Evolutionary conservation across 208 protist species (phyloP).

Genomic region (Angomonas deanei): DNA sequence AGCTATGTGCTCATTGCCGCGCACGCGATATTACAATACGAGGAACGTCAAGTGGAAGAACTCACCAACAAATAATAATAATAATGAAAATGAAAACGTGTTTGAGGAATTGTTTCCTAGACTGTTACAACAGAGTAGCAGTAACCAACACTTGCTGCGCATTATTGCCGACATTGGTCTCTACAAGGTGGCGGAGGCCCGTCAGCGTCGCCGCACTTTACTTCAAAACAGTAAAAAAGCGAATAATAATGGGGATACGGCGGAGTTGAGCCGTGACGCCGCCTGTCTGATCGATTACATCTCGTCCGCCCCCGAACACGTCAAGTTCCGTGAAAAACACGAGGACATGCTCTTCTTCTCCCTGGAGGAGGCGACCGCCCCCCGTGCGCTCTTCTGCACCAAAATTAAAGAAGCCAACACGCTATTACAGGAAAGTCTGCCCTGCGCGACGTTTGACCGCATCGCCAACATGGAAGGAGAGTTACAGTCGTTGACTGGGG

Average conservation of each 20-base stretch:
- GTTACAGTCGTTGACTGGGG: constrained; percentile 56
- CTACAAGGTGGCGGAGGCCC: constrained; percentile 36
- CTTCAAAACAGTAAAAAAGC: background rate
- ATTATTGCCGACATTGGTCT: constrained; percentile 85
- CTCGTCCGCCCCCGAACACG: constrained; percentile 50
- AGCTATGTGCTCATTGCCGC: constrained; percentile 69
- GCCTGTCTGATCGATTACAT: constrained; percentile 71
- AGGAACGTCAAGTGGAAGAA: constrained; percentile 6
- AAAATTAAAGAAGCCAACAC: constrained; percentile 76
- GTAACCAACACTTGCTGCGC: constrained; percentile 87
- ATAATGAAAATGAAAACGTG: constrained; percentile 10
- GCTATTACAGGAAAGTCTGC: constrained; percentile 71
- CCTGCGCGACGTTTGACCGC: constrained; percentile 73
- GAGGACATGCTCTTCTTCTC: constrained; percentile 69
- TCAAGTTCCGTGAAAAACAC: constrained; percentile 76
- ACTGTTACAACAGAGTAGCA: constrained; percentile 79
- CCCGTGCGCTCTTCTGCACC: constrained; percentile 69
- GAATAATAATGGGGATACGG: background rate
- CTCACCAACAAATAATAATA: background rate
- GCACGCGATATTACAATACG: constrained; percentile 57
- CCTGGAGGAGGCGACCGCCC: constrained; percentile 33
- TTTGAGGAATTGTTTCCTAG: constrained; percentile 51
- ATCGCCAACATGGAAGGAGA: constrained; percentile 75
- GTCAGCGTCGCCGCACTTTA: constrained; percentile 14
- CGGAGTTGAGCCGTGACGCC: constrained; percentile 11